Conservation (phyloP, 345 rosid species). For the Brassica nigra region DNA sequence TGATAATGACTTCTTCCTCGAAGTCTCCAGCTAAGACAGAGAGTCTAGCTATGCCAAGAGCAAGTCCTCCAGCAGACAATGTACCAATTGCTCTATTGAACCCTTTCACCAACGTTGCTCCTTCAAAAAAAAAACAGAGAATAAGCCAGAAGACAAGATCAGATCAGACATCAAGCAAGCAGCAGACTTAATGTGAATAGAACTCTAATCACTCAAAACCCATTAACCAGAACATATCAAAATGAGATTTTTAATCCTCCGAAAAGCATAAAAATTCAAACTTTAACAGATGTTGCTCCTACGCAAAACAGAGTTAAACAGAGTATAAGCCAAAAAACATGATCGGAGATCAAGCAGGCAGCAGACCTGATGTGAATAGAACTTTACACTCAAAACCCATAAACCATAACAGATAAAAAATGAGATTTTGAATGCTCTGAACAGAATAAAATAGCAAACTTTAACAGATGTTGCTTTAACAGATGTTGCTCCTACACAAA, state of each 20-base stretch:
- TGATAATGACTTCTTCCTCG: conserved; percentile 56
- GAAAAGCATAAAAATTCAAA: background rate
- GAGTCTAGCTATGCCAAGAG: conserved; percentile 80
- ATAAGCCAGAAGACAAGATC: background rate
- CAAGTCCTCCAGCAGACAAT: conserved; percentile 77
- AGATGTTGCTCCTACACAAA: conserved; percentile 53
- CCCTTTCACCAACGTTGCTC: conserved; percentile 87
- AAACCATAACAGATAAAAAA: background rate
- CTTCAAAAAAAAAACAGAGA: conserved; percentile 31
- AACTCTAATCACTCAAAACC: background rate
- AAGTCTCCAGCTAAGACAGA: conserved; percentile 51
- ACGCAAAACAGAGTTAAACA: background rate
- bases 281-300: conserved; percentile 50
- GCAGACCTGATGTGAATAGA: background rate
- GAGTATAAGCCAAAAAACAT: background rate
- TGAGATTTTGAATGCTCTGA: background rate
- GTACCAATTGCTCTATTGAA: conserved; percentile 90
- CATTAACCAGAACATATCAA: background rate
- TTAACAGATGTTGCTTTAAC: conserved; percentile 35
- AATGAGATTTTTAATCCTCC: background rate
- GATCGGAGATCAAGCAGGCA: conserved; percentile 3
- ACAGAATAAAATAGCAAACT: background rate
- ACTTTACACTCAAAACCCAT: background rate
- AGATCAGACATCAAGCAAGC: background rate
- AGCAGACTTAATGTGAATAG: background rate